These are phyloP conservation scores for Oryza meyeriana DNA, from an alignment of 176 grass and related monocot genomes.

Conservation along the genomic window DNA sequence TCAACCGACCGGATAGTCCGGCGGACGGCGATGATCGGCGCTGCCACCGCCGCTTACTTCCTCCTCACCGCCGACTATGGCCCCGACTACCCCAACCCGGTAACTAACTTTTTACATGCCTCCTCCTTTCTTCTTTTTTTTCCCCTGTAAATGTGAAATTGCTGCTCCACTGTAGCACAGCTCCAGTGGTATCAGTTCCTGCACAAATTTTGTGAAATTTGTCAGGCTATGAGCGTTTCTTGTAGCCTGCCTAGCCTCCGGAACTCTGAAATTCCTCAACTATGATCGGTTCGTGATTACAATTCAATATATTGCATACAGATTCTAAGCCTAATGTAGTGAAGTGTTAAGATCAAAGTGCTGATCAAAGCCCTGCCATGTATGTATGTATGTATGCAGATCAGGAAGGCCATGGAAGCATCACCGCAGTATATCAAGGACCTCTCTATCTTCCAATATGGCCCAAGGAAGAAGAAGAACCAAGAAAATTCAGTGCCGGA, in stretches of 20 bases:
- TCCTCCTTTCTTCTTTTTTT: not conserved
- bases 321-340: too few species aligned
- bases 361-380: too few species aligned
- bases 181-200: too few species aligned
- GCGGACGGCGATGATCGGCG: conserved; percentile 59
- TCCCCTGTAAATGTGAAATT: not conserved
- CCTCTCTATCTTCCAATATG: conserved; percentile 26
- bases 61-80: conserved; percentile 62
- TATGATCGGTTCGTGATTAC: too few species aligned
- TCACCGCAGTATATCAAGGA: conserved; percentile 33
- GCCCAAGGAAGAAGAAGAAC: not conserved
- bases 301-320: too few species aligned
- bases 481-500: not conserved
- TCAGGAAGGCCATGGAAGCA: conserved; percentile 50
- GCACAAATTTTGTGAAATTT: too few species aligned
- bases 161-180: too few species aligned
- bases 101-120: not conserved
- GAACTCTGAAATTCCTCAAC: too few species aligned
- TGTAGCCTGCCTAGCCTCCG: too few species aligned
- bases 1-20: conserved; percentile 55
- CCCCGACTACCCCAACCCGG: conserved; percentile 40
- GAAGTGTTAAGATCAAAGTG: too few species aligned
- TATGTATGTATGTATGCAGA: conserved; percentile 31
- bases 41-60: conserved; percentile 55
- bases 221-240: too few species aligned